Evolutionary conservation across 164 flowering plant species (phyloP).

Genomic region (Brasenia schreberi): DNA sequence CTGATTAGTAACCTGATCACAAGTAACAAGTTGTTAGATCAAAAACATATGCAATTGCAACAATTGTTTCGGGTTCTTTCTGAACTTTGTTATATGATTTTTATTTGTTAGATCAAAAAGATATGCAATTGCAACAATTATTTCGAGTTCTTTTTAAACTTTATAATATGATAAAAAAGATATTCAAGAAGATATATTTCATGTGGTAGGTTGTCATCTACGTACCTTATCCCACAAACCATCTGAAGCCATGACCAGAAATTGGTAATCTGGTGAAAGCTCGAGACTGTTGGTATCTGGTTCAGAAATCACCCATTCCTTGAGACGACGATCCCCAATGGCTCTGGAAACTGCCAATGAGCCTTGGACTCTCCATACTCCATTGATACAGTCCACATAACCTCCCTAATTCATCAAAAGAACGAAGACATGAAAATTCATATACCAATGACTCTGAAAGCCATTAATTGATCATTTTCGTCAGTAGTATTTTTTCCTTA

Average conservation of each 20-base stretch:
- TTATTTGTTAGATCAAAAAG: too few relatives aligned
- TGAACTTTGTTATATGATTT: too few relatives aligned
- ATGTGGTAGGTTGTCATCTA: neutral
- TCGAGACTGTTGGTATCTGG: conserved; percentile 27
- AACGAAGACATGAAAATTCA: neutral
- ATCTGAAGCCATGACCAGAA: conserved; percentile 51
- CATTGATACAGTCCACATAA: conserved; percentile 22
- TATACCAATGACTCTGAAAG: neutral
- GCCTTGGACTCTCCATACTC: conserved; percentile 51
- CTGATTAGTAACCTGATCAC: conserved; percentile 32
- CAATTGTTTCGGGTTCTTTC: too few relatives aligned
- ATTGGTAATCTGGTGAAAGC: conserved; percentile 30
- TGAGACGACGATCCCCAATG: conserved; percentile 37
- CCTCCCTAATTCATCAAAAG: conserved; percentile 28
- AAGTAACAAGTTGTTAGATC: too few relatives aligned
- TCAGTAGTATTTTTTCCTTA: conserved; percentile 6
- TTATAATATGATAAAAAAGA: too few relatives aligned
- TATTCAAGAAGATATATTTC: neutral
- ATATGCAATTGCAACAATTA: too few relatives aligned
- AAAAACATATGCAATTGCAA: too few relatives aligned
- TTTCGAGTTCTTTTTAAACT: too few relatives aligned
- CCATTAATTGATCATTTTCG: neutral
- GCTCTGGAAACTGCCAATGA: conserved; percentile 49
- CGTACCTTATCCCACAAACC: conserved; percentile 62
- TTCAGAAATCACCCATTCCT: conserved; percentile 42